Percentiles rank a stretch among this genome's conserved stretches.
Conservation (phyloP, 176 grass and related monocot genomes). For the Areca catechu region DNA sequence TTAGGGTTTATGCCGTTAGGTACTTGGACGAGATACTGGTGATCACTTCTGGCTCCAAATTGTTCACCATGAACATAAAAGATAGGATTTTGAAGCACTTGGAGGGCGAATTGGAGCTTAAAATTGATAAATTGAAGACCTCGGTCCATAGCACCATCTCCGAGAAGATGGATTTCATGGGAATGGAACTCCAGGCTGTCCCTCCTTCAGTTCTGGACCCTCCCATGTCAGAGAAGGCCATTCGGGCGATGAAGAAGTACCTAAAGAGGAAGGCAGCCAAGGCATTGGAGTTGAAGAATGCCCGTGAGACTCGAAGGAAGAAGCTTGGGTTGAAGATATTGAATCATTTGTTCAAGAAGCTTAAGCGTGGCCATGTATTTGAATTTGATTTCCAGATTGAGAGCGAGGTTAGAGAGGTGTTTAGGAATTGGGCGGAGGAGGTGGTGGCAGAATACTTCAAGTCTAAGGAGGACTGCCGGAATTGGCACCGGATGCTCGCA, state of each 20-base stretch:
- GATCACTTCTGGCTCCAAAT: slow-evolving; percentile 66
- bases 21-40: slow-evolving; percentile 83
- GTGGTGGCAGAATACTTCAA: slow-evolving; percentile 51
- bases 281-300: slow-evolving; percentile 73
- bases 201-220: slow-evolving; percentile 65
- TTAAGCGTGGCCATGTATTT: slow-evolving; percentile 48
- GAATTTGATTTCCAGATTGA: slow-evolving; percentile 59
- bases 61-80: slow-evolving; percentile 55
- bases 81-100: slow-evolving; percentile 52
- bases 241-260: slow-evolving; percentile 78
- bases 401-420: slow-evolving; percentile 47
- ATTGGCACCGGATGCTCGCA: slow-evolving; percentile 64
- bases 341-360: slow-evolving; percentile 73
- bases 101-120: slow-evolving; percentile 50
- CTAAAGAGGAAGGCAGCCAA: slow-evolving; percentile 71
- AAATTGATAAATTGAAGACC: slow-evolving; percentile 45
- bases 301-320: slow-evolving; percentile 71
- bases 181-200: slow-evolving; percentile 87
- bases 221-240: slow-evolving; percentile 79
- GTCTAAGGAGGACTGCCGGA: slow-evolving; percentile 37
- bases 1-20: slow-evolving; percentile 57
- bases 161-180: slow-evolving; percentile 82
- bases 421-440: slow-evolving; percentile 58
- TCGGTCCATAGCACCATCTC: slow-evolving; percentile 69
- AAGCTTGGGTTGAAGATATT: slow-evolving; percentile 87